Percentiles rank a stretch among this genome's conserved stretches.
phyloP scores from a whole-genome alignment of 148 eudicot genomes.

The Talinum fruticosum region DNA sequence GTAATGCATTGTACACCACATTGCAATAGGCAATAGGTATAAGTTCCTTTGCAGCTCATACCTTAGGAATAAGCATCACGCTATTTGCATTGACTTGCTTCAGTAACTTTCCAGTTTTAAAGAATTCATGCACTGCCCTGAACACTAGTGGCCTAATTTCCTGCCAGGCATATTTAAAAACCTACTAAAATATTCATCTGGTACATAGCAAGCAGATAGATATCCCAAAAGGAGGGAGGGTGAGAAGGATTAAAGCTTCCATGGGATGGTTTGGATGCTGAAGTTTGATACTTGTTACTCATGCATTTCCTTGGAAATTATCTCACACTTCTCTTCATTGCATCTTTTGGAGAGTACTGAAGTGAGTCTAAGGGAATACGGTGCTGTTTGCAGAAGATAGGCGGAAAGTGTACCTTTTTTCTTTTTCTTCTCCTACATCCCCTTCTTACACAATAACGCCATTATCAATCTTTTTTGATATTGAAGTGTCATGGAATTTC shows the following conservation, averaged over 20 bases:
- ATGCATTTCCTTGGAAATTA: background rate
- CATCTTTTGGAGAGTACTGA: background rate
- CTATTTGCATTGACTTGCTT: too few species aligned
- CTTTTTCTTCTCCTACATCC: background rate
- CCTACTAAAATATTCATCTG: too few species aligned
- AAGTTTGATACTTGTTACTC: background rate
- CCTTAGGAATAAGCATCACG: too few species aligned
- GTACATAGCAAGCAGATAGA: background rate
- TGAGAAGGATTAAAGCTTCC: background rate
- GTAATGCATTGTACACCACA: too few species aligned
- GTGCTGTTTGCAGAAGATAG: background rate
- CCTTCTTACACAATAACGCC: background rate
- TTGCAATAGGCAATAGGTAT: too few species aligned
- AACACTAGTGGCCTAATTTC: too few species aligned
- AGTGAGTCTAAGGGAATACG: background rate
- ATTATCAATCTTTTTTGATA: background rate
- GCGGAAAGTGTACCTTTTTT: background rate
- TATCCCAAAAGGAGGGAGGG: background rate
- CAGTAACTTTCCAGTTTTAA: too few species aligned
- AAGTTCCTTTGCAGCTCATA: too few species aligned
- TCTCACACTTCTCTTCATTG: background rate
- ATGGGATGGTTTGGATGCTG: background rate
- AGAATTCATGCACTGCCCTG: too few species aligned
- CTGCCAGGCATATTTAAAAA: too few species aligned
- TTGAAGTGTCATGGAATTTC: background rate